phyloP scores from a whole-genome alignment of 352 stramenopile species.

The Phytophthora cactorum region DNA sequence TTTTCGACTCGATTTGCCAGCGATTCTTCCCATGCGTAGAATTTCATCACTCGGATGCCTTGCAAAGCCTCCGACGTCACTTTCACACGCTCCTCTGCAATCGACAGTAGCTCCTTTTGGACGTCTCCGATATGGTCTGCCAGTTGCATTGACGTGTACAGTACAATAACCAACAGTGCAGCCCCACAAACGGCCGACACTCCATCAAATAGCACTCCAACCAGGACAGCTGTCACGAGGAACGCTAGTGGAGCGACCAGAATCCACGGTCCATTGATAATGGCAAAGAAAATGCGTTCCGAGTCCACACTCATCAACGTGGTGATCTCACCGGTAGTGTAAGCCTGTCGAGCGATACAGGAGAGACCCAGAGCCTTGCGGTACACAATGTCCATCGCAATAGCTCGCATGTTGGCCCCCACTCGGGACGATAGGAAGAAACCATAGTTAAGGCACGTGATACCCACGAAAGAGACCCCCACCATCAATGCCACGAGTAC shows the following conservation, averaged over 20 bases:
- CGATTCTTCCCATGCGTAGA: slow-evolving; percentile 86
- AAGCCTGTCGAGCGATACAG: slow-evolving; percentile 42
- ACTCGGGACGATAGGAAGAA: slow-evolving; percentile 45
- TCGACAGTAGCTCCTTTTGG: slow-evolving; percentile 26
- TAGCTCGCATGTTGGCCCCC: slow-evolving; percentile 44
- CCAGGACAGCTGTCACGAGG: slow-evolving; percentile 33
- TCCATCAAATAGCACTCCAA: slow-evolving; percentile 35
- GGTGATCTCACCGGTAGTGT: slow-evolving; percentile 49
- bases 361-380: slow-evolving; percentile 67
- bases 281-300: slow-evolving; percentile 44
- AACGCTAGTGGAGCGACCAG: slow-evolving; percentile 32
- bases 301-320: slow-evolving; percentile 56
- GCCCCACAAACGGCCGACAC: slow-evolving; percentile 22
- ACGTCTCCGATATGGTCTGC: slow-evolving; percentile 17
- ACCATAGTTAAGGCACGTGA: slow-evolving; percentile 45
- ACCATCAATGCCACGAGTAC: slow-evolving; percentile 30
- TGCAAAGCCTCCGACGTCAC: slow-evolving; percentile 93
- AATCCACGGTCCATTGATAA: slow-evolving; percentile 41
- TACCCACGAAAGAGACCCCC: slow-evolving; percentile 26
- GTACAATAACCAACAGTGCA: slow-evolving; percentile 28
- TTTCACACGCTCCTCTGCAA: slow-evolving; percentile 88
- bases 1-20: slow-evolving; percentile 46
- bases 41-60: slow-evolving; percentile 91
- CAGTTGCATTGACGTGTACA: slow-evolving; percentile 26
- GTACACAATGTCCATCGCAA: slow-evolving; percentile 51